Percentiles rank a stretch among this genome's conserved stretches.
These are phyloP conservation scores for Micromonas pusilla DNA, from an alignment of 139 green algal species.

Conservation along the genomic window DNA sequence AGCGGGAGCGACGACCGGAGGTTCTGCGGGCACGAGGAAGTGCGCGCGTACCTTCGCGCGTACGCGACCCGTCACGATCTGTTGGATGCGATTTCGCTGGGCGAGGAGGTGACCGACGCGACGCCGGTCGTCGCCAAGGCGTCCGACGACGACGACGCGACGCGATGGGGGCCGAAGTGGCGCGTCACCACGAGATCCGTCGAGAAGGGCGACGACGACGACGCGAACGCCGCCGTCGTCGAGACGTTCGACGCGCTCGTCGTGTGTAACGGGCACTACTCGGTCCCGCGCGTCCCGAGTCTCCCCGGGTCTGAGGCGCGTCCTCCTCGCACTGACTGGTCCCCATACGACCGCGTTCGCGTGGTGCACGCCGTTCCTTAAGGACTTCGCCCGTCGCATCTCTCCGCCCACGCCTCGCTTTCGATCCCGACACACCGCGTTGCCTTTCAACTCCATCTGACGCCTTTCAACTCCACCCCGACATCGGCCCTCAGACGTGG, in stretches of 20 bases:
- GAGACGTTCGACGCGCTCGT: slow-evolving; percentile 72
- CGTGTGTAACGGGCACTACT: slow-evolving; percentile 77
- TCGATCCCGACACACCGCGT: too few species aligned
- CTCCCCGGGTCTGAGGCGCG: too few species aligned
- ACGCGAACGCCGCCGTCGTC: not conserved
- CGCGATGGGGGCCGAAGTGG: not conserved
- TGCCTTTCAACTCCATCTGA: too few species aligned
- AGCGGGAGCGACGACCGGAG: slow-evolving; percentile 40
- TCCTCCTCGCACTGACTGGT: slow-evolving; percentile 23
- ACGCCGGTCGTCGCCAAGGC: not conserved
- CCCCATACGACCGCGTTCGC: too few species aligned
- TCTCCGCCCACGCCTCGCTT: too few species aligned
- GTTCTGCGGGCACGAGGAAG: slow-evolving; percentile 50
- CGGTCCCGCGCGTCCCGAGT: slow-evolving; percentile 43
- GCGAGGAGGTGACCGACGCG: not conserved
- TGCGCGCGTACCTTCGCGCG: slow-evolving; percentile 52
- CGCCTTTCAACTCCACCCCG: too few species aligned
- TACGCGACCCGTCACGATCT: slow-evolving; percentile 39
- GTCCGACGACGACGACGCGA: not conserved
- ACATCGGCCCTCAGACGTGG: too few species aligned
- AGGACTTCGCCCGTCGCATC: too few species aligned
- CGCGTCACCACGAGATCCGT: not conserved
- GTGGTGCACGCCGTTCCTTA: too few species aligned
- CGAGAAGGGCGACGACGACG: not conserved
- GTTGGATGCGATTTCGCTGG: not conserved